A percentile compares a stretch with the other conserved stretches of the same genome.
Conservation (phyloP, 2,329 filamentous ascomycete species). For the Pseudohalonectria lignicola region DNA sequence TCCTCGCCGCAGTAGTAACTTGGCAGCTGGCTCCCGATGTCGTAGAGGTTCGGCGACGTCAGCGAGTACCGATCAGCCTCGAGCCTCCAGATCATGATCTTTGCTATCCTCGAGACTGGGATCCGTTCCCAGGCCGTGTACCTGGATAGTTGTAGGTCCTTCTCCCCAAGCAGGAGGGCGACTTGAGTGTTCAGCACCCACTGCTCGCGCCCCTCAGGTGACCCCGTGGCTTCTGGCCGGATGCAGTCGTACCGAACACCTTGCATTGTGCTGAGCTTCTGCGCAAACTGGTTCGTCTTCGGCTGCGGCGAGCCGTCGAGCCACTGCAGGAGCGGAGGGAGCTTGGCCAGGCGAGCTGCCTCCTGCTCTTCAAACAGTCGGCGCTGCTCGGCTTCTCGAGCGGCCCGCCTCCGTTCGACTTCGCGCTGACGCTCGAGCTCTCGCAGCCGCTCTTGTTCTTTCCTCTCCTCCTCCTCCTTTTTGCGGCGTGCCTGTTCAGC, state of each 20-base stretch:
- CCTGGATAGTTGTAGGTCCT: conserved; percentile 47
- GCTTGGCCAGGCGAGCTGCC: conserved; percentile 38
- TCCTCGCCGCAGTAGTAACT: conserved; percentile 37
- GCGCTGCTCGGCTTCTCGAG: conserved; percentile 39
- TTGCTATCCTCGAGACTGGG: conserved; percentile 41
- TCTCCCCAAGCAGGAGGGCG: conserved; percentile 52
- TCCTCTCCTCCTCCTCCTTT: conserved; percentile 40
- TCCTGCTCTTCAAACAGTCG: conserved; percentile 44
- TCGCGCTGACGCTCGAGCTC: conserved; percentile 26
- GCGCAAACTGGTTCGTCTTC: conserved; percentile 36
- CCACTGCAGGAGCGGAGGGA: conserved; percentile 52
- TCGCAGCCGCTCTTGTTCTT: conserved; percentile 32
- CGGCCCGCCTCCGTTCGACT: conserved; percentile 28
- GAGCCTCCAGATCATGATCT: conserved; percentile 47
- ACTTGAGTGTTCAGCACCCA: conserved; percentile 57
- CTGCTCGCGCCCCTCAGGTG: conserved; percentile 47
- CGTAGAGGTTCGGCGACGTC: conserved; percentile 34
- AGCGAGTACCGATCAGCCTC: conserved; percentile 47
- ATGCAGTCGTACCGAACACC: conserved; percentile 57
- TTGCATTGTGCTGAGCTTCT: conserved; percentile 44
- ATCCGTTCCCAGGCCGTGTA: conserved; percentile 50
- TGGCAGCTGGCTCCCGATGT: conserved; percentile 40
- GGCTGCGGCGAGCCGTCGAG: conserved; percentile 41
- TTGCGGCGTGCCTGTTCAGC: conserved; percentile 36
- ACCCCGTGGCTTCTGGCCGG: conserved; percentile 37